Evolutionary conservation across 2,329 filamentous ascomycete species (phyloP).

Genomic region (Fusarium vanettenii): DNA sequence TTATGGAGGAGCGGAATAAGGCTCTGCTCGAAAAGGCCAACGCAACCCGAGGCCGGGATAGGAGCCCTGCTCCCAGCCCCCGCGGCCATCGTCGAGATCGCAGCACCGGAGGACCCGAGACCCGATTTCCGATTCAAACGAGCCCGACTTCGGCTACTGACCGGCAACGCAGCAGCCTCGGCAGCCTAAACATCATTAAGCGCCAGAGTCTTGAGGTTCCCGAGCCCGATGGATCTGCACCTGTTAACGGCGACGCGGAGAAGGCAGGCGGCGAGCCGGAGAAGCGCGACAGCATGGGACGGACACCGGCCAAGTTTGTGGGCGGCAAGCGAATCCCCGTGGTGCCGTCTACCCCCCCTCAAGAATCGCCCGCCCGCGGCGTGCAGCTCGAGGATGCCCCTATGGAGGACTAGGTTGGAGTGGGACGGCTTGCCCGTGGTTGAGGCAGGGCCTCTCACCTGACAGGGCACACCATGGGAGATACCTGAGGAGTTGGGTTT

Average conservation of each 20-base stretch:
- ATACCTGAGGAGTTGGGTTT: constrained; percentile 29
- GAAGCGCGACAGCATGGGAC: constrained; percentile 74
- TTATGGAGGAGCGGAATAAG: constrained; percentile 93
- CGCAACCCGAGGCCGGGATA: constrained; percentile 76
- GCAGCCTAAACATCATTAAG: constrained; percentile 63
- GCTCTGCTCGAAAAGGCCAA: constrained; percentile 78
- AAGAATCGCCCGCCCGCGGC: constrained; percentile 52
- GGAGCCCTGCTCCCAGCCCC: constrained; percentile 75
- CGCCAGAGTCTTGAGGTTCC: constrained; percentile 86
- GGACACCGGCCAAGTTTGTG: constrained; percentile 58
- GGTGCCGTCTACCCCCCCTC: constrained; percentile 44
- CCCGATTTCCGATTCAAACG: constrained; percentile 85
- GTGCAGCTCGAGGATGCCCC: constrained; percentile 64
- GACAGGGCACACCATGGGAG: constrained; percentile 10
- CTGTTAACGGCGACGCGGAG: constrained; percentile 54
- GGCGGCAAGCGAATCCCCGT: constrained; percentile 58
- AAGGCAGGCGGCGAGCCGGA: constrained; percentile 51
- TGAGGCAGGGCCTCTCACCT: constrained; percentile 20
- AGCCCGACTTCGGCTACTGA: constrained; percentile 68
- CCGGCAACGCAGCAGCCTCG: constrained; percentile 62
- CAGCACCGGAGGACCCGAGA: constrained; percentile 78
- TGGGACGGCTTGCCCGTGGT: constrained; percentile 17
- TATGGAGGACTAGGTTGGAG: constrained; percentile 59
- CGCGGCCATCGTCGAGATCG: constrained; percentile 80
- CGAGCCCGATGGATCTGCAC: constrained; percentile 62